Conservation (phyloP, 148 eudicot species). For the Persicaria maculosa region DNA sequence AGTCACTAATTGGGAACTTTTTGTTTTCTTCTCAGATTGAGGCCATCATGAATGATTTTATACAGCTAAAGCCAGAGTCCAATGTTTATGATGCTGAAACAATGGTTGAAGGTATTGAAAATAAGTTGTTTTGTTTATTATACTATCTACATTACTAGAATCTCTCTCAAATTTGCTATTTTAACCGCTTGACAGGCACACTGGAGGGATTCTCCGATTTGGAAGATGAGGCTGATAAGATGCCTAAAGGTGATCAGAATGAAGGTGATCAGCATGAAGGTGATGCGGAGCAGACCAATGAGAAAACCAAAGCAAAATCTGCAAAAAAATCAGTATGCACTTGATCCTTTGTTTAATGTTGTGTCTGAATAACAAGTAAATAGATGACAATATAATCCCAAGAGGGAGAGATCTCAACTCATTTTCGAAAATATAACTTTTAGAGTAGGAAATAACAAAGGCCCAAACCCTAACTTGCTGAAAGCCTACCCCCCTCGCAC, state of each 20-base stretch:
- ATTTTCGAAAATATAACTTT: background rate
- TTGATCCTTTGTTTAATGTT: background rate
- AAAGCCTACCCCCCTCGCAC: background rate
- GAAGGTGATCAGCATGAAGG: slow-evolving; percentile 56
- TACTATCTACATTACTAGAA: background rate
- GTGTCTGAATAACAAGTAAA: too few relatives aligned
- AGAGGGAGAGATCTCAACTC: too few relatives aligned
- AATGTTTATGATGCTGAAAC: slow-evolving; percentile 93
- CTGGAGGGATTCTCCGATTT: slow-evolving; percentile 90
- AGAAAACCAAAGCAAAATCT: slow-evolving; percentile 50
- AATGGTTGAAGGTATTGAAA: slow-evolving; percentile 73
- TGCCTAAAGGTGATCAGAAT: slow-evolving; percentile 30
- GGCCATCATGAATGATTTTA: slow-evolving; percentile 37
- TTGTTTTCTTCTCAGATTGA: background rate
- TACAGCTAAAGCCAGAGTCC: slow-evolving; percentile 86
- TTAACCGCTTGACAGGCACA: slow-evolving; percentile 43
- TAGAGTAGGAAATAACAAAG: background rate
- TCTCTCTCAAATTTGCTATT: background rate
- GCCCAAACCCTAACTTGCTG: background rate
- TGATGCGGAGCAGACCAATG: slow-evolving; percentile 45
- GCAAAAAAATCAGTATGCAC: slow-evolving; percentile 51
- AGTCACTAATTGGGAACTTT: background rate
- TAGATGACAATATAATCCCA: background rate
- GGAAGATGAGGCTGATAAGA: slow-evolving; percentile 80
- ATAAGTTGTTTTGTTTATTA: background rate